Base-by-base conservation (phyloP, 345 rosid species). In the Lepidium sativum region DNA sequence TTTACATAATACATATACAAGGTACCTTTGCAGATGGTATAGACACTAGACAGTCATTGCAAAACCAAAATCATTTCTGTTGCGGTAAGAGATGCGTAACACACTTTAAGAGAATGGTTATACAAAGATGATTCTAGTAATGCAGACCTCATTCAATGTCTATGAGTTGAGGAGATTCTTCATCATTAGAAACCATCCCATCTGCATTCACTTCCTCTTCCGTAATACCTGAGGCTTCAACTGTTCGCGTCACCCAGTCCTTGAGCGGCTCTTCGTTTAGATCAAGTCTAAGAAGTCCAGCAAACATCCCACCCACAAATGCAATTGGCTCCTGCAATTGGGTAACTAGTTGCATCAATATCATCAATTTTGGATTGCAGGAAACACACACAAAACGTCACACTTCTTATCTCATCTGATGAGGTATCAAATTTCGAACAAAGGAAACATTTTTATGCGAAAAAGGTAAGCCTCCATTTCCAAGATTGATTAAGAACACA, bases 221-320 rank as follows among this genome's bases (percentile, higher is more conserved):
- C 1, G 64, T 65, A 31, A 75, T 65, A 40, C 79, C 79, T 0
- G 72, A 75, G 1, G 79, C 79, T 75, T 75, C 75, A 15, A 75
- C 72, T 2, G 75, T 75, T 47, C 75, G 69, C 0, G 72, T 65
- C 35, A 75, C 69, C 79, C 75, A 75, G 25, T 75, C 79, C 17
- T 68, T 70, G 0, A 75, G 68, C 14, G 79, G 75, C 6, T 70
- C 79, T 59, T 75, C 79, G 35, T 65, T 65, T 0, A 75, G 67
- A 75, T 75, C 75, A 0, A 75, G 75, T 55, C 75, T 70, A 3
- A 75, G 14, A 10, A 75, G 54, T 17, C 79, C 79, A 34, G 79
- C 79, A 70, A 75, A 75, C 69, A 75, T 60, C 35, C 79, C 75
- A 40, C 75, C 79, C 43, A 75, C 16, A 60, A 75, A 75, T 33